Evolutionary conservation across 169 alveolate species (phyloP).

Genomic region (Plasmodium inui): DNA sequence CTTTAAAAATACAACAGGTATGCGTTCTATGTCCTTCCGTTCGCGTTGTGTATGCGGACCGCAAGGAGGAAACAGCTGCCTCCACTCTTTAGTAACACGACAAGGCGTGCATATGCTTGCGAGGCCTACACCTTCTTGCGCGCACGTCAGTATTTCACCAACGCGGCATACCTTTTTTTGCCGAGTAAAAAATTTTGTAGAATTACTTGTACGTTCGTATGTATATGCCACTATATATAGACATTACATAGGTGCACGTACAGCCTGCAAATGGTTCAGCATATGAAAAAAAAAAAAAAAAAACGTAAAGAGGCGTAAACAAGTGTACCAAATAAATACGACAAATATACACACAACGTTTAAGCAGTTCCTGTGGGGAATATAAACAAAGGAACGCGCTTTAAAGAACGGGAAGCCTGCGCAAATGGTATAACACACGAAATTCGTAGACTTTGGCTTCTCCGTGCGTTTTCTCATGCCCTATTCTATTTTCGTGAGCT

Average conservation of each 20-base stretch:
- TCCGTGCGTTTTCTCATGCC: not conserved
- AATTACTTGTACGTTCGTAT: conserved; percentile 13
- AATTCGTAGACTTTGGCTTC: not conserved
- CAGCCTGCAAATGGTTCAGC: not conserved
- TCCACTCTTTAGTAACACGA: not conserved
- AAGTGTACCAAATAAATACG: not conserved
- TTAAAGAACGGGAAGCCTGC: not conserved
- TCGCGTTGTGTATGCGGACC: not conserved
- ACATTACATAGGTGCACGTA: not conserved
- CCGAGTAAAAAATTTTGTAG: conserved; percentile 16
- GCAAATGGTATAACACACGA: not conserved
- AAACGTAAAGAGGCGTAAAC: not conserved
- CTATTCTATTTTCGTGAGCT: not conserved
- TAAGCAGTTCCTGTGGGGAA: not conserved
- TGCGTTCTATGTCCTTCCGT: conserved; percentile 20
- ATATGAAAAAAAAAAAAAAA: conserved; percentile 22
- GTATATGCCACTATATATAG: not conserved
- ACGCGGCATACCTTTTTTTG: not conserved
- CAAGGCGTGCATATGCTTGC: conserved; percentile 1
- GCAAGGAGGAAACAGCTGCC: not conserved
- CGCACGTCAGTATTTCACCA: not conserved
- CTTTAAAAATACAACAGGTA: conserved; percentile 33
- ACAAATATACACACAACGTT: not conserved
- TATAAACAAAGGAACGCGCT: not conserved
- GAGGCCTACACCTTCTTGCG: not conserved